Conservation (phyloP, 1,139 yeast species). For the Protomyces inundatus region DNA sequence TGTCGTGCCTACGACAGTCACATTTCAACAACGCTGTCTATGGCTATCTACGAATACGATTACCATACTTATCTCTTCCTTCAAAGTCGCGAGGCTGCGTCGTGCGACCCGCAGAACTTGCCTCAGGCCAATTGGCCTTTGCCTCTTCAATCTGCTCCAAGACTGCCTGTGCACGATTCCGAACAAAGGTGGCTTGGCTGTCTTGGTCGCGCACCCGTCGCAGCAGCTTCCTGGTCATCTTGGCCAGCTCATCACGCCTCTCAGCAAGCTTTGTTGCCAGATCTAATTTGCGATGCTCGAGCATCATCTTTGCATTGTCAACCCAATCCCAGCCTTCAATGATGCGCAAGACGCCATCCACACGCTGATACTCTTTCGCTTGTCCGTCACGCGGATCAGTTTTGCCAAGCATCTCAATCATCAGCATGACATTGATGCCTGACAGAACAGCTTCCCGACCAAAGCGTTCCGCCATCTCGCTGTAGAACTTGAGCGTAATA, state of each 20-base stretch:
- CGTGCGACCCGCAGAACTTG: not conserved
- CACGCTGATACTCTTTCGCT: not conserved
- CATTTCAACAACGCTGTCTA: no score
- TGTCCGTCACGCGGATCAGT: not conserved
- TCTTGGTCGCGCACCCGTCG: not conserved
- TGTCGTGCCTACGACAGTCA: no score
- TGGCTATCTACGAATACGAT: not conserved
- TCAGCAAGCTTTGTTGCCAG: not conserved
- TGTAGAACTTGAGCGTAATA: not conserved
- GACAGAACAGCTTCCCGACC: not conserved
- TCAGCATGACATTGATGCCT: not conserved
- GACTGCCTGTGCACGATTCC: not conserved
- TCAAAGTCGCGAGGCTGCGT: not conserved
- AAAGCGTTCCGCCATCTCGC: not conserved
- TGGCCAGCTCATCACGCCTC: not conserved
- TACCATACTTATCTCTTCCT: not conserved
- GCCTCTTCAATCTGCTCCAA: not conserved
- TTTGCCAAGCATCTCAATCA: not conserved
- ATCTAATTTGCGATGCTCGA: not conserved
- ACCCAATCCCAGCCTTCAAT: not conserved
- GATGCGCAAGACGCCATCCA: not conserved
- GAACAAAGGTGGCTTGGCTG: not conserved
- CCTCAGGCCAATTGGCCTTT: not conserved
- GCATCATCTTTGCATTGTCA: not conserved
- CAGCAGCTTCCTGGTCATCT: not conserved